phyloP scores from a whole-genome alignment of 2,329 filamentous ascomycete genomes.

The Alternaria ethzedia region DNA sequence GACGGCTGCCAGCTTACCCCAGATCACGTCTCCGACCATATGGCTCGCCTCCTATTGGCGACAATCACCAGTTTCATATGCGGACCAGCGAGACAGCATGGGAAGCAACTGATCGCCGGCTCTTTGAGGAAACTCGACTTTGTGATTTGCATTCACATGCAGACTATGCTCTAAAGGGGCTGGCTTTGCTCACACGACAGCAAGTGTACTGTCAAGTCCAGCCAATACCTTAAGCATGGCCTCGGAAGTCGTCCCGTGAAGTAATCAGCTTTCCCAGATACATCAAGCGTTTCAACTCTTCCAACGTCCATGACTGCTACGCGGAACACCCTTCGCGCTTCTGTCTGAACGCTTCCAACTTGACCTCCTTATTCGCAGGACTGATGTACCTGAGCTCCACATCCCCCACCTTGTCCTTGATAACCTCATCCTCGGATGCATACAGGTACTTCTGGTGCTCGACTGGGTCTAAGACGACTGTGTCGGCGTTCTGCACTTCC shows the following conservation, averaged over 20 bases:
- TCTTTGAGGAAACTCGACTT: not conserved
- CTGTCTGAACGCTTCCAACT: slow-evolving; percentile 43
- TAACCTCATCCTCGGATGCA: slow-evolving; percentile 50
- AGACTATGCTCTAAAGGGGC: not conserved
- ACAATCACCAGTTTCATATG: slow-evolving; percentile 1
- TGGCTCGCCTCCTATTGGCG: slow-evolving; percentile 6
- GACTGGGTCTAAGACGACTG: slow-evolving; percentile 44
- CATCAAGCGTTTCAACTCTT: not conserved
- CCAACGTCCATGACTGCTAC: not conserved
- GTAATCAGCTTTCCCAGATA: not conserved
- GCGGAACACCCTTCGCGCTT: slow-evolving; percentile 16
- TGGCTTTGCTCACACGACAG: not conserved
- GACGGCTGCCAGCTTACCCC: not conserved
- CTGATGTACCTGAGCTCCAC: slow-evolving; percentile 41
- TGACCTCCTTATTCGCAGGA: slow-evolving; percentile 38
- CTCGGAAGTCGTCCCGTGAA: not conserved
- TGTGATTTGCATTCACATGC: not conserved
- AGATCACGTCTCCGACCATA: slow-evolving; percentile 2
- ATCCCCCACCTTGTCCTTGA: slow-evolving; percentile 33
- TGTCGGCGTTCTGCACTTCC: slow-evolving; percentile 35
- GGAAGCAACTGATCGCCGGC: not conserved
- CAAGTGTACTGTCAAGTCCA: not conserved
- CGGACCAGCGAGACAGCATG: slow-evolving; percentile 3
- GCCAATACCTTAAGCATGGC: not conserved
- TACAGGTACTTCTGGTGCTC: slow-evolving; percentile 53